Conservation (phyloP, 108 stramenopile genomes). For the Nitzschia sp. region DNA sequence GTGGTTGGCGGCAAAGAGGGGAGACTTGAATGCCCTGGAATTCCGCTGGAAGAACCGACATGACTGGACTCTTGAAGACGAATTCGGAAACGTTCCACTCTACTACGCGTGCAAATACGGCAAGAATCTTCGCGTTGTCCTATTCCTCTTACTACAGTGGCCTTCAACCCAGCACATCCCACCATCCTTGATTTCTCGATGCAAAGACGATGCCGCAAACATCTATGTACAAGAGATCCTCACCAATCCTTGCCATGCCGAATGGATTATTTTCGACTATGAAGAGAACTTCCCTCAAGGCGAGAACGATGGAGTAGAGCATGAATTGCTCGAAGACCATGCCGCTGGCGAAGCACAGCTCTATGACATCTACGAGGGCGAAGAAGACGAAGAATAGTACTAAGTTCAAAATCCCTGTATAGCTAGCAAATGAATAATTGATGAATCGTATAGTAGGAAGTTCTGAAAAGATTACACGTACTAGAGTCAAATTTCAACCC, state of each 20-base stretch:
- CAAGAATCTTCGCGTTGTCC: slow-evolving; percentile 11
- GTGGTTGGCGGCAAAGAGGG: slow-evolving; percentile 25
- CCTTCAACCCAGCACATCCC: slow-evolving; percentile 2
- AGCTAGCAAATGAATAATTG: too few species aligned
- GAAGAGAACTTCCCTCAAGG: background rate
- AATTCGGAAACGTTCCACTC: slow-evolving; percentile 12
- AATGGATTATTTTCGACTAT: slow-evolving; percentile 16
- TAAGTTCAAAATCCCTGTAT: too few species aligned
- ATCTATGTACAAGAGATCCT: slow-evolving; percentile 3
- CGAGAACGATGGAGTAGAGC: background rate
- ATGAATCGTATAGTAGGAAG: too few species aligned
- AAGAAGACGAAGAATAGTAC: background rate
- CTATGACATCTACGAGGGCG: background rate
- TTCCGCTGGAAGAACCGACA: slow-evolving; percentile 8
- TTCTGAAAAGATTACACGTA: too few species aligned
- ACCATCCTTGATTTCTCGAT: background rate
- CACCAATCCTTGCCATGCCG: slow-evolving; percentile 1
- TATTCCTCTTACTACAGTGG: slow-evolving; percentile 16
- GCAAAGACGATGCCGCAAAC: slow-evolving; percentile 20
- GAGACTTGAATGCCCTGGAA: slow-evolving; percentile 20
- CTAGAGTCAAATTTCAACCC: too few species aligned
- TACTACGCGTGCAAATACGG: slow-evolving; percentile 32
- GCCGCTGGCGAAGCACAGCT: background rate
- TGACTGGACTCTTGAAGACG: slow-evolving; percentile 28
- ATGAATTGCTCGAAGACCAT: background rate